Conservation (phyloP, 2,329 filamentous ascomycete species). For the Alternaria postmessia region DNA sequence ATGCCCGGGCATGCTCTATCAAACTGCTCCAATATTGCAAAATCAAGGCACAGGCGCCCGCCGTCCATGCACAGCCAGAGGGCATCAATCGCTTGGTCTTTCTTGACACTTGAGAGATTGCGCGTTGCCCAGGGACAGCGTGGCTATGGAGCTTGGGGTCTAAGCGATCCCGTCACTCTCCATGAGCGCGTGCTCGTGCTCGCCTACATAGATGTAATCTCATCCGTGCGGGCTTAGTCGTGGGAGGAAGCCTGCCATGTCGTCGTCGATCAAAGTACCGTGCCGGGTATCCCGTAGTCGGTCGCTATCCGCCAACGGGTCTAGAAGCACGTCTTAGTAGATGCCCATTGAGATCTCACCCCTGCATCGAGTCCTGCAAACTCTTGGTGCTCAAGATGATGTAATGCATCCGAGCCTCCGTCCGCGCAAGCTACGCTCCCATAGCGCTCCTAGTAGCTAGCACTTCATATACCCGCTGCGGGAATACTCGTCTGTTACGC, state of each 20-base stretch:
- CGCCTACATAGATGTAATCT: slow-evolving; percentile 5
- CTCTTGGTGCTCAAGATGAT: slow-evolving; percentile 32
- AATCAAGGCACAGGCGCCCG: neutral
- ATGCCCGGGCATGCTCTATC: too few species aligned
- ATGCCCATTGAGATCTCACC: slow-evolving; percentile 27
- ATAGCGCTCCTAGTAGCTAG: neutral
- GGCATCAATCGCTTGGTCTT: neutral
- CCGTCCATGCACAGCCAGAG: neutral
- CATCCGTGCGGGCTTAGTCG: slow-evolving; percentile 1
- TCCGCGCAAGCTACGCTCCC: slow-evolving; percentile 8
- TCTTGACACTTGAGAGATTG: neutral
- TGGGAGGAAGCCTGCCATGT: slow-evolving; percentile 9
- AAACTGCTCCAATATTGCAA: neutral
- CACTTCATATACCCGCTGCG: slow-evolving; percentile 9
- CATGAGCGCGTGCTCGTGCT: slow-evolving; percentile 2
- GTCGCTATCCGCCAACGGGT: slow-evolving; percentile 31
- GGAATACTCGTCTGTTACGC: slow-evolving; percentile 16
- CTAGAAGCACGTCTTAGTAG: slow-evolving; percentile 21
- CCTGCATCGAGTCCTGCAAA: slow-evolving; percentile 24
- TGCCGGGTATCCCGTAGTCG: slow-evolving; percentile 41
- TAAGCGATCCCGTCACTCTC: slow-evolving; percentile 4
- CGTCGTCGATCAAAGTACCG: slow-evolving; percentile 25
- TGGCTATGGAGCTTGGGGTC: slow-evolving; percentile 2
- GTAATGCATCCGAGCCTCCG: slow-evolving; percentile 37
- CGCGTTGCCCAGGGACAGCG: slow-evolving; percentile 7